phyloP scores from a whole-genome alignment of 495 filamentous ascomycete species.

The Neurospora cerealis region DNA sequence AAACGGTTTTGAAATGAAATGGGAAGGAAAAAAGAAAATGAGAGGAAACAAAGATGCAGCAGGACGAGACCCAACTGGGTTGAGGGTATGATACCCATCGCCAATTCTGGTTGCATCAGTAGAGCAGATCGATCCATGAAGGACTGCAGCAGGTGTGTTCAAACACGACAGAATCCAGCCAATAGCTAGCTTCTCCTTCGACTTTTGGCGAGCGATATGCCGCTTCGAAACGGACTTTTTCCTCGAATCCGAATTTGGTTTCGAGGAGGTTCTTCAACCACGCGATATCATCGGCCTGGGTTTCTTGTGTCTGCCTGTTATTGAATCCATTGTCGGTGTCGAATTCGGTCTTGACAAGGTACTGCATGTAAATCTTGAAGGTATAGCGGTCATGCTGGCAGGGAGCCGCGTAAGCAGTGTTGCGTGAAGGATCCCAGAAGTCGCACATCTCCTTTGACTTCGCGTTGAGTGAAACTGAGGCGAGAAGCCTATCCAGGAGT shows the following conservation, averaged over 20 bases:
- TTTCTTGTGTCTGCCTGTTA: conserved; percentile 4
- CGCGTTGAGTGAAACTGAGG: conserved; percentile 15
- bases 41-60: not conserved
- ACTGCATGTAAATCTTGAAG: conserved; percentile 17
- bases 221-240: conserved; percentile 10
- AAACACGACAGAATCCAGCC: conserved; percentile 20
- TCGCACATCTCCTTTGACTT: conserved; percentile 14
- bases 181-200: not conserved
- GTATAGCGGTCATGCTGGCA: conserved; percentile 12
- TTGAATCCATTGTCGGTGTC: not conserved
- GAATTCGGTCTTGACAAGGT: conserved; percentile 12
- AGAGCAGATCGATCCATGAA: not conserved
- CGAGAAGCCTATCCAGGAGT: conserved; percentile 27
- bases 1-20: not conserved
- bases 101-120: not conserved
- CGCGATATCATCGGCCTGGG: conserved; percentile 11
- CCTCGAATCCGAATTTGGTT: conserved; percentile 13
- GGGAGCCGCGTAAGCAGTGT: conserved; percentile 9
- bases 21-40: not conserved
- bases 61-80: not conserved
- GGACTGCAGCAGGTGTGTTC: conserved; percentile 15
- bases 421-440: conserved; percentile 18
- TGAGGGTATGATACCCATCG: not conserved
- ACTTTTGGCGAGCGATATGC: conserved; percentile 6
- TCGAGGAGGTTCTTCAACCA: conserved; percentile 21